These are phyloP conservation scores for Taxawa tesnikishii DNA, from an alignment of 2,329 filamentous ascomycete species.

Conservation along the genomic window DNA sequence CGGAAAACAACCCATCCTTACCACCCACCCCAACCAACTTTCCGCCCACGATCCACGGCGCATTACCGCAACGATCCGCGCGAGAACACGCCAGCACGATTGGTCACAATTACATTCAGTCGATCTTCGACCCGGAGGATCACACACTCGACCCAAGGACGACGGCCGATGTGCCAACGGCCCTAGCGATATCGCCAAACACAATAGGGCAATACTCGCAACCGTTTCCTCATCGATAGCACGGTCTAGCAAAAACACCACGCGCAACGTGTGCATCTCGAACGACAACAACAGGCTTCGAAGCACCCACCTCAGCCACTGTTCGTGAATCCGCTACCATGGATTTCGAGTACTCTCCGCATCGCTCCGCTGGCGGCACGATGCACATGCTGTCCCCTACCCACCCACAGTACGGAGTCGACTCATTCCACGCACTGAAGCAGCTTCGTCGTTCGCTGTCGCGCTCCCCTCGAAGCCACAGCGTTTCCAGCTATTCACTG, in stretches of 20 bases:
- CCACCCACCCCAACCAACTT: too few relatives aligned
- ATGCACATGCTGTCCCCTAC: slow-evolving; percentile 81
- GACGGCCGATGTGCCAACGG: background rate
- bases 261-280: background rate
- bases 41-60: background rate
- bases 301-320: background rate
- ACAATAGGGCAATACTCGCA: too few relatives aligned
- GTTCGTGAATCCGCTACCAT: too few relatives aligned
- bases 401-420: slow-evolving; percentile 49
- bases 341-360: slow-evolving; percentile 39
- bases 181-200: too few relatives aligned
- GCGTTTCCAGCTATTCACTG: slow-evolving; percentile 53
- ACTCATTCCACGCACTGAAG: slow-evolving; percentile 69
- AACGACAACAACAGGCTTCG: background rate
- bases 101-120: background rate
- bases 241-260: background rate
- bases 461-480: slow-evolving; percentile 73
- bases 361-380: slow-evolving; percentile 52
- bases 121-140: background rate
- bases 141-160: background rate
- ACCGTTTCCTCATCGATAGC: too few relatives aligned
- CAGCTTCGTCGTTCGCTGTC: slow-evolving; percentile 80
- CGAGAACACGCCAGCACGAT: too few relatives aligned
- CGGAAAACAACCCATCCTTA: background rate
- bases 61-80: too few relatives aligned